Evolutionary conservation across 2,329 filamentous ascomycete species (phyloP).

Genomic region (Thermothelomyces thermophilus): DNA sequence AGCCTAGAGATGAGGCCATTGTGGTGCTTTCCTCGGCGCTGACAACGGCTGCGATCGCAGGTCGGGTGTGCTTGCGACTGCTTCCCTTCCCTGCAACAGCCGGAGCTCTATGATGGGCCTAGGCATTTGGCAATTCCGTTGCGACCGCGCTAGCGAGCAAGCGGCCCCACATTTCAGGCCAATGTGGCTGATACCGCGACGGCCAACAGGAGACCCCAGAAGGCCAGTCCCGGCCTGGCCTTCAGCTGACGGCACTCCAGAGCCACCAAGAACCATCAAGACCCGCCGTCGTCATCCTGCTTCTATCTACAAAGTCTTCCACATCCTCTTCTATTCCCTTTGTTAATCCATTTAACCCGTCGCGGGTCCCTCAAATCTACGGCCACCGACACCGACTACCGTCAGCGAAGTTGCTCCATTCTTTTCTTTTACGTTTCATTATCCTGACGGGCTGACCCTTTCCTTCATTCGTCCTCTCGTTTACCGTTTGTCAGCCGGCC

Average conservation of each 20-base stretch:
- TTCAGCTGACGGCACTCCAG: background rate
- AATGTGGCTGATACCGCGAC: background rate
- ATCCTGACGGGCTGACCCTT: background rate
- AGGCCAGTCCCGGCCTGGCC: background rate
- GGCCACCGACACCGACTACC: background rate
- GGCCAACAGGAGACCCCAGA: background rate
- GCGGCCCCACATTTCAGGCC: background rate
- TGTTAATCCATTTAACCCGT: background rate
- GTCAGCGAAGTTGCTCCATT: background rate
- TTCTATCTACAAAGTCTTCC: background rate
- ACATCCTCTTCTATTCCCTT: background rate
- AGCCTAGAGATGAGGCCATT: slow-evolving; percentile 18
- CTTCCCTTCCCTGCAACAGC: background rate
- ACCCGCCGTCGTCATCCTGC: background rate
- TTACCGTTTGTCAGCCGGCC: background rate
- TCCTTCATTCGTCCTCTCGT: background rate
- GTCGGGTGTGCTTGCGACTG: background rate
- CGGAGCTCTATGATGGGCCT: slow-evolving; percentile 4
- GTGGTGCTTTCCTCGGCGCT: slow-evolving; percentile 7
- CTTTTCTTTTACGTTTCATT: background rate
- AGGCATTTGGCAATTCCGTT: too few relatives aligned
- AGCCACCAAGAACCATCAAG: background rate
- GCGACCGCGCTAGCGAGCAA: too few relatives aligned
- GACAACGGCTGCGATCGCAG: background rate
- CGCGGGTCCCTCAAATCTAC: background rate